A percentile compares a stretch with the other conserved stretches of the same genome.
phyloP scores from a whole-genome alignment of 148 eudicot species.

The Rhododendron williamsianum region DNA sequence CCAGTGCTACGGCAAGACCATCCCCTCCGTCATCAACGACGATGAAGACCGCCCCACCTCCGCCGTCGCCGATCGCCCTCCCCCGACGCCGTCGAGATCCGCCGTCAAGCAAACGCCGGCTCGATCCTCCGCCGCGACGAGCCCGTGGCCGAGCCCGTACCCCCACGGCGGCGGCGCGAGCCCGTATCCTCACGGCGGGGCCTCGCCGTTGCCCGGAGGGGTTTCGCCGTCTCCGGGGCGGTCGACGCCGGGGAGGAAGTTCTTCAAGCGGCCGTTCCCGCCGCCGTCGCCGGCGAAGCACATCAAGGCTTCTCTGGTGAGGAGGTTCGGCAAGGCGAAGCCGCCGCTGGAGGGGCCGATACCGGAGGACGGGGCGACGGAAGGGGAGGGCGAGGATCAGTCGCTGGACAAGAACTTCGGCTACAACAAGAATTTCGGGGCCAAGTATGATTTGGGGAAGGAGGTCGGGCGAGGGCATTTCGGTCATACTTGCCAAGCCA shows the following conservation, averaged over 20 bases:
- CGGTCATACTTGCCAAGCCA: conserved; percentile 64
- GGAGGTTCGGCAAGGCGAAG: conserved; percentile 41
- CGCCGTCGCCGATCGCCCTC: conserved; percentile 19
- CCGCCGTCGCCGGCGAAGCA: conserved; percentile 80
- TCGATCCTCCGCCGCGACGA: conserved; percentile 31
- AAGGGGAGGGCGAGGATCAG: conserved; percentile 15
- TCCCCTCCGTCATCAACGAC: conserved; percentile 27
- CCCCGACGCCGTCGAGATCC: conserved; percentile 45
- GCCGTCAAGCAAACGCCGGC: conserved; percentile 39
- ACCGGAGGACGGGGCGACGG: conserved; percentile 37
- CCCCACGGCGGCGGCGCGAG: conserved; percentile 39
- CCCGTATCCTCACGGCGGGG: conserved; percentile 46
- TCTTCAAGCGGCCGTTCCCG: conserved; percentile 51
- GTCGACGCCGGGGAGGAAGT: conserved; percentile 64
- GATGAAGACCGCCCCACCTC: conserved; percentile 19
- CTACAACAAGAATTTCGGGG: conserved; percentile 50
- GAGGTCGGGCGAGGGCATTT: conserved; percentile 72
- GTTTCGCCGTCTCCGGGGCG: conserved; percentile 70
- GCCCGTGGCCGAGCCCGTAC: conserved; percentile 68
- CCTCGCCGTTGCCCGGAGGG: conserved; percentile 38
- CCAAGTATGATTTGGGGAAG: conserved; percentile 57
- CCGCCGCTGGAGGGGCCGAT: conserved; percentile 47
- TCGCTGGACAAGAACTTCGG: conserved; percentile 59
- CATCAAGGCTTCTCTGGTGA: conserved; percentile 56
- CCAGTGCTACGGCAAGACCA: conserved; percentile 70